A percentile compares a stretch with the other conserved stretches of the same genome.
Evolutionary conservation across 176 grass and related monocot species (phyloP).

Genomic region (Zizania latifolia): DNA sequence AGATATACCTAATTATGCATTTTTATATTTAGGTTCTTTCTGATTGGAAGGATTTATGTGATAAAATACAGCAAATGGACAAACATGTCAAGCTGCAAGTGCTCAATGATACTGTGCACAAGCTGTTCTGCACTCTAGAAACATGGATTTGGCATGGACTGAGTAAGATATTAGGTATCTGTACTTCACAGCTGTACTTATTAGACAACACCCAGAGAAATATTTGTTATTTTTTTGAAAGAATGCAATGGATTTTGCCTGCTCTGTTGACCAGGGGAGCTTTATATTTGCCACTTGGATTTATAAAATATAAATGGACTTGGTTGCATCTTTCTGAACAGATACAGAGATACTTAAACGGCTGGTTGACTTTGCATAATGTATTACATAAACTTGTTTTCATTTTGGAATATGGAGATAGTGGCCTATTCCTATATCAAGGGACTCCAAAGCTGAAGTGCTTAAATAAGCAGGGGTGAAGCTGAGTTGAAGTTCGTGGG

Average conservation of each 20-base stretch:
- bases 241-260: not conserved
- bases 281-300: not conserved
- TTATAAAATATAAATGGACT: not conserved
- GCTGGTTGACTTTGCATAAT: not conserved
- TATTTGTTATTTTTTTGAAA: not conserved
- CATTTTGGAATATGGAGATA: not conserved
- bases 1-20: not conserved
- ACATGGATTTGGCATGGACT: not conserved
- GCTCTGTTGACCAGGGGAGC: not conserved
- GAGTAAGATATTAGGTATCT: not conserved
- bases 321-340: not conserved
- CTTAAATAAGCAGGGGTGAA: no score
- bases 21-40: not conserved
- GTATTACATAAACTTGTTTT: not conserved
- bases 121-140: not conserved
- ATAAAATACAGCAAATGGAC: not conserved
- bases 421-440: not conserved
- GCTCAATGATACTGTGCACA: not conserved
- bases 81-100: constrained; percentile 27
- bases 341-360: not conserved
- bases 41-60: not conserved
- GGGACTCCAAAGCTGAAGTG: not conserved
- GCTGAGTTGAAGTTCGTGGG: no score
- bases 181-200: not conserved
- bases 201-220: not conserved